phyloP scores from a whole-genome alignment of 805 yeast genomes.

The Candida oleophila region DNA sequence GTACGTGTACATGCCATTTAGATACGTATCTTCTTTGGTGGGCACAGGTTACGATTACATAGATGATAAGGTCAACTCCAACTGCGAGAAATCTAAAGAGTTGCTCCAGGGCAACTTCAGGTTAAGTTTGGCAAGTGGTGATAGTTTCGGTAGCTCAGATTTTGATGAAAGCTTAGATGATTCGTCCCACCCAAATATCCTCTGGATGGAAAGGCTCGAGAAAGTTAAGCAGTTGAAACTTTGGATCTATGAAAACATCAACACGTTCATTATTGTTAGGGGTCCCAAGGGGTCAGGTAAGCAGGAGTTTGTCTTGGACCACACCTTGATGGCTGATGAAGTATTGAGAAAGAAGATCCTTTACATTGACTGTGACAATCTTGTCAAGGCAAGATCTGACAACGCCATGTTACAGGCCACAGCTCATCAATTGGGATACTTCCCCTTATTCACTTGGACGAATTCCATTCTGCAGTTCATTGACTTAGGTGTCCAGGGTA shows the following conservation, averaged over 20 bases:
- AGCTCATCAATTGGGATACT: slow-evolving; percentile 82
- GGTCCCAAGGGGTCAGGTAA: slow-evolving; percentile 98
- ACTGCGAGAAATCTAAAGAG: slow-evolving; percentile 13
- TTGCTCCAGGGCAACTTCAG: background rate
- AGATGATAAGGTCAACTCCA: slow-evolving; percentile 23
- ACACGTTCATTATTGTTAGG: slow-evolving; percentile 82
- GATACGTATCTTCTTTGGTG: slow-evolving; percentile 23
- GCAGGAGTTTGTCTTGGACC: slow-evolving; percentile 68
- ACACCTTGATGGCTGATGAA: slow-evolving; percentile 58
- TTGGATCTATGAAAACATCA: slow-evolving; percentile 86
- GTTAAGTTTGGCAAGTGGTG: slow-evolving; percentile 9
- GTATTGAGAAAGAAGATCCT: slow-evolving; percentile 47
- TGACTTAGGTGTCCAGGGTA: slow-evolving; percentile 84
- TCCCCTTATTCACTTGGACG: slow-evolving; percentile 92
- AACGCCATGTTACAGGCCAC: slow-evolving; percentile 62
- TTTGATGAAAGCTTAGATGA: slow-evolving; percentile 9
- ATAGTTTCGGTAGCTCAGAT: background rate
- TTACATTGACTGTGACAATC: slow-evolving; percentile 73
- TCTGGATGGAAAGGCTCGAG: slow-evolving; percentile 74
- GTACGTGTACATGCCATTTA: slow-evolving; percentile 26
- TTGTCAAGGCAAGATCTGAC: slow-evolving; percentile 75
- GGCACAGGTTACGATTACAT: slow-evolving; percentile 34
- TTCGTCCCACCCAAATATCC: slow-evolving; percentile 27
- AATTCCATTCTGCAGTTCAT: slow-evolving; percentile 73
- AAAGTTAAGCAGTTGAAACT: slow-evolving; percentile 65